Evolutionary conservation across 495 filamentous ascomycete species (phyloP), one percentile per base, ranked within the genome.

Genomic region (Aspergillus egyptiacus): DNA sequence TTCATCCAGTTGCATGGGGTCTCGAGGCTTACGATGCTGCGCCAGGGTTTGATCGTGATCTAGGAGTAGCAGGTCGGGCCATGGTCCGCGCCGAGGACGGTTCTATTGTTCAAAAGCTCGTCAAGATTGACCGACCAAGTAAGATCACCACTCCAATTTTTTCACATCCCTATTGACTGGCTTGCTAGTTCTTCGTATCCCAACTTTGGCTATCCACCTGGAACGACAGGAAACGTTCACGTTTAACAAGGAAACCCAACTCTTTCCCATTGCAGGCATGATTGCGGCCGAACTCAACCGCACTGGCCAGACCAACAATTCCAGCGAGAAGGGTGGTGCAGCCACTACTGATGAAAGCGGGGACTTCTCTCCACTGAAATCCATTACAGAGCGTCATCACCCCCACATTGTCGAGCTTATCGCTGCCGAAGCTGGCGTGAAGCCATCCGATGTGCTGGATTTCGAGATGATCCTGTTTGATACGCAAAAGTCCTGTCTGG

Each of bases 381-480:
- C 77, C 2, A 76, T 90, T 42, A 78, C 79, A 1, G 85, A 96
- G 64, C 83, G 93, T 30, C 94, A 99, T 69, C 91, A 97, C 63
- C 80, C 91, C 9, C 82, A 85, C 61, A 68, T 99, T 53, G 75
- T 99, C 24, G 79, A 91, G 42, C 70, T 95, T 22, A 82, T 99
- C 57, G 91, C 93, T n/a, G 71, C 81, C 38, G 80, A 95, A 59
- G 83, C 84, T 3, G 85, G 76, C 7, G 83, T 84, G 27, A 66
- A 77, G 37, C 72, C 83, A 8, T 69, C 77, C 5, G 81, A 93
- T 40, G 74, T 99, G 15, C 68, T 95, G 40, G 93, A 99, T 67
- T 97, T 99, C 53, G 93, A 99, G 68, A 78, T 96, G 65, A 81
- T 95, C 15, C 81, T 97, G 20, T 99, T 95, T 66, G 93, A 97